phyloP scores from a whole-genome alignment of 2,329 filamentous ascomycete species.

The Botrytis byssoidea region DNA sequence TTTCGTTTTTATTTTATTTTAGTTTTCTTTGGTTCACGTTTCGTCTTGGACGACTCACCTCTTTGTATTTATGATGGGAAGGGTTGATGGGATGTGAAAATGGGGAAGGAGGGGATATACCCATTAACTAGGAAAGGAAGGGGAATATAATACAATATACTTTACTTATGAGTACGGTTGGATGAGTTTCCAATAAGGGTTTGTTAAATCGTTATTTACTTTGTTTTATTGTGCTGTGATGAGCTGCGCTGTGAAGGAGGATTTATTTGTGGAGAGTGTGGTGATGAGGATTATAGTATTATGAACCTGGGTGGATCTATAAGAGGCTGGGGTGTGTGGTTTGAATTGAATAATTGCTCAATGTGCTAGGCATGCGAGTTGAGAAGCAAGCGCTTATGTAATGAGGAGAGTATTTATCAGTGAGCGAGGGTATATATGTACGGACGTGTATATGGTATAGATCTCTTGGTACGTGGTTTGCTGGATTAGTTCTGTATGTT shows the following conservation, averaged over 20 bases:
- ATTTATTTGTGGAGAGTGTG: background rate
- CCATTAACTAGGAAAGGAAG: background rate
- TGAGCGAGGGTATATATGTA: background rate
- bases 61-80: constrained; percentile 3
- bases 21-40: background rate
- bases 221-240: background rate
- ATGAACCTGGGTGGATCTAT: background rate
- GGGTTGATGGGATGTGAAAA: background rate
- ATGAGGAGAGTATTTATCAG: background rate
- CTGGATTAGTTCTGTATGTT: background rate
- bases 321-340: background rate
- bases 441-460: background rate
- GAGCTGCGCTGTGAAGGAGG: background rate
- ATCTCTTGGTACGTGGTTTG: background rate
- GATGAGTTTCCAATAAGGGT: background rate
- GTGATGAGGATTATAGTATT: background rate
- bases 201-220: background rate
- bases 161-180: background rate
- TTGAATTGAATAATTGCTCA: background rate
- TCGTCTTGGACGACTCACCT: background rate
- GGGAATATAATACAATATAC: background rate
- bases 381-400: background rate
- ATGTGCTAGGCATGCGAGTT: background rate
- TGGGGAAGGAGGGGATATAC: background rate
- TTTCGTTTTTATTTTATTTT: background rate